phyloP scores from a whole-genome alignment of 2,329 filamentous ascomycete genomes.

The Penicillium sp. region DNA sequence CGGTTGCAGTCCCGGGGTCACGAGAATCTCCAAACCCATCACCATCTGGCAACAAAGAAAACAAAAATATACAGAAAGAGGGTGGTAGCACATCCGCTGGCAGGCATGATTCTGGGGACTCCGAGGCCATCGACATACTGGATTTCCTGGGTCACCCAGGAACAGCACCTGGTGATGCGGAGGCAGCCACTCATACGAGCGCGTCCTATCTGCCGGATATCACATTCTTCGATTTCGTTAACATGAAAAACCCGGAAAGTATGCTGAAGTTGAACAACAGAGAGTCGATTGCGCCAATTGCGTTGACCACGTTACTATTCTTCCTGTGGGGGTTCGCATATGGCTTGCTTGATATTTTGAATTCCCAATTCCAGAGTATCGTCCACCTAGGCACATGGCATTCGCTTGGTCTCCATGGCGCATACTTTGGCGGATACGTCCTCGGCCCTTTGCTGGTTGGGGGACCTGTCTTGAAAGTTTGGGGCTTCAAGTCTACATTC shows the following conservation, averaged over 20 bases:
- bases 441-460: slow-evolving; percentile 57
- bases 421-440: slow-evolving; percentile 61
- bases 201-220: slow-evolving; percentile 37
- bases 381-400: slow-evolving; percentile 40
- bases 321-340: slow-evolving; percentile 91
- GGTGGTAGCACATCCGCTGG: slow-evolving; percentile 12
- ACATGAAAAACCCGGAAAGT: slow-evolving; percentile 56
- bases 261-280: slow-evolving; percentile 58
- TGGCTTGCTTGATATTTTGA: slow-evolving; percentile 78
- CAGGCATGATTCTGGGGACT: slow-evolving; percentile 4
- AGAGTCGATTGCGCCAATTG: slow-evolving; percentile 58
- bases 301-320: slow-evolving; percentile 75
- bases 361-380: slow-evolving; percentile 59
- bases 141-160: slow-evolving; percentile 56
- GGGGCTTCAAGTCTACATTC: slow-evolving; percentile 63
- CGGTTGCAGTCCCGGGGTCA: slow-evolving; percentile 6
- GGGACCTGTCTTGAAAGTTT: slow-evolving; percentile 54
- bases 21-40: slow-evolving; percentile 2
- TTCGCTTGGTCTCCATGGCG: slow-evolving; percentile 54
- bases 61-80: slow-evolving; percentile 21
- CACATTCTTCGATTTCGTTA: slow-evolving; percentile 63
- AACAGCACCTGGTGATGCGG: slow-evolving; percentile 30
- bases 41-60: slow-evolving; percentile 14
- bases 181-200: slow-evolving; percentile 41
- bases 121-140: slow-evolving; percentile 42